phyloP scores from a whole-genome alignment of 202 grass and related monocot species.

The Tripidium arundinaceum region DNA sequence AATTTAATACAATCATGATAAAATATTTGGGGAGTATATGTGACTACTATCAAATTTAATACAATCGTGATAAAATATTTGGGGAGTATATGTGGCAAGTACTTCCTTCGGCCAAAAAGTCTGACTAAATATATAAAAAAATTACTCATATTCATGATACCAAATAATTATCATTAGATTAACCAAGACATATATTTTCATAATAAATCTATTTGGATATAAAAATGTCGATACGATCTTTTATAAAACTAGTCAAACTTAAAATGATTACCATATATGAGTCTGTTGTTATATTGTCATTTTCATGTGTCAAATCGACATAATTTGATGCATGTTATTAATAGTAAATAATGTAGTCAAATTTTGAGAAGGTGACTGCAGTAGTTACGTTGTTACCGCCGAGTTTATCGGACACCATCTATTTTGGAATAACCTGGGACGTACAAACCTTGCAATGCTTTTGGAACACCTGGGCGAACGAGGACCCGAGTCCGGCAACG shows the following conservation, averaged over 20 bases:
- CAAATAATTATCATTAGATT: neutral
- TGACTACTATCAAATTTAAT: neutral
- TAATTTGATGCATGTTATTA: neutral
- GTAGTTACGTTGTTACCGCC: neutral
- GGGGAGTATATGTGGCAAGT: no score
- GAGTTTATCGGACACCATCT: neutral
- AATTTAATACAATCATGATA: neutral
- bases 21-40: no score
- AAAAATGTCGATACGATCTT: neutral
- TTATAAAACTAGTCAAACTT: neutral
- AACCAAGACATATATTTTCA: neutral
- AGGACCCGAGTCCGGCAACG: constrained; percentile 16
- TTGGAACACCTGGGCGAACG: constrained; percentile 18
- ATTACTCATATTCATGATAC: neutral
- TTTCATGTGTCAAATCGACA: neutral
- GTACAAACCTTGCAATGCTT: constrained; percentile 44
- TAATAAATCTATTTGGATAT: neutral
- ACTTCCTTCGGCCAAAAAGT: no score
- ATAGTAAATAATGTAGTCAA: neutral
- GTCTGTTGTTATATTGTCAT: neutral
- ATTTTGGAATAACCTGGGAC: neutral
- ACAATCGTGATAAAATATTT: no score
- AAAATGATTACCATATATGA: neutral
- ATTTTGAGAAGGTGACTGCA: neutral
- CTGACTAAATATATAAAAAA: no score